Evolutionary conservation across 306 rosid species (phyloP).

Genomic region (Pyrus bretschneideri): DNA sequence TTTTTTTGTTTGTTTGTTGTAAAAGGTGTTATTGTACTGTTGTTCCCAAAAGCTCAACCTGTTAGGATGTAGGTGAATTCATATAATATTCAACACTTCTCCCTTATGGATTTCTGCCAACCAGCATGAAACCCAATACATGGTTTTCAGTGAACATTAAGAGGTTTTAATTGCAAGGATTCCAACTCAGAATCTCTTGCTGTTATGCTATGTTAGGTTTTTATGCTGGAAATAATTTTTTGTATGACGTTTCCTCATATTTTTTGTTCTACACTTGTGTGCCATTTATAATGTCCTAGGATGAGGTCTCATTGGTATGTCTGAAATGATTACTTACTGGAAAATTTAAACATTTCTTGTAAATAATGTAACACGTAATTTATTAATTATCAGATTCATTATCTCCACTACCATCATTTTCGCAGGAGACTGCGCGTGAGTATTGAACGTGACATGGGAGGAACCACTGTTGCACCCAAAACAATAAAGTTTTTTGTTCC

Average conservation of each 20-base stretch:
- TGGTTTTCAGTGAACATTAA: neutral
- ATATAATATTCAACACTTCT: neutral
- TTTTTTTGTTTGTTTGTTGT: neutral
- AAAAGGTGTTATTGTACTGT: neutral
- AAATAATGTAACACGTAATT: neutral
- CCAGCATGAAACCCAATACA: neutral
- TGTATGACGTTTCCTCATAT: neutral
- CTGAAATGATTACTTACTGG: neutral
- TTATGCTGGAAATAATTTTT: neutral
- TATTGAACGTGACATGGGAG: constrained; percentile 93
- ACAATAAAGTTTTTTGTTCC: constrained; percentile 82
- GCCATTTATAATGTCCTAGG: neutral
- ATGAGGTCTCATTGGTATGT: neutral
- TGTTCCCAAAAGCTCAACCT: neutral
- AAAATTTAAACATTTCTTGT: neutral
- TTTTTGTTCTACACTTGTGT: neutral
- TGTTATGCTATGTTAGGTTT: neutral
- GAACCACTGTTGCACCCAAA: constrained; percentile 78
- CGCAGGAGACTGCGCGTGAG: constrained; percentile 88
- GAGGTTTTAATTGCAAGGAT: neutral
- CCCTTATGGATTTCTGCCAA: neutral
- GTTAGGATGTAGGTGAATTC: neutral
- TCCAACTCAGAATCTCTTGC: neutral
- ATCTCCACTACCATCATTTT: constrained; percentile 15
- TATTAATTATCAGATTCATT: constrained; percentile 1